These are phyloP conservation scores for Haberlea rhodopensis DNA, from an alignment of 257 asterid species.

Conservation along the genomic window DNA sequence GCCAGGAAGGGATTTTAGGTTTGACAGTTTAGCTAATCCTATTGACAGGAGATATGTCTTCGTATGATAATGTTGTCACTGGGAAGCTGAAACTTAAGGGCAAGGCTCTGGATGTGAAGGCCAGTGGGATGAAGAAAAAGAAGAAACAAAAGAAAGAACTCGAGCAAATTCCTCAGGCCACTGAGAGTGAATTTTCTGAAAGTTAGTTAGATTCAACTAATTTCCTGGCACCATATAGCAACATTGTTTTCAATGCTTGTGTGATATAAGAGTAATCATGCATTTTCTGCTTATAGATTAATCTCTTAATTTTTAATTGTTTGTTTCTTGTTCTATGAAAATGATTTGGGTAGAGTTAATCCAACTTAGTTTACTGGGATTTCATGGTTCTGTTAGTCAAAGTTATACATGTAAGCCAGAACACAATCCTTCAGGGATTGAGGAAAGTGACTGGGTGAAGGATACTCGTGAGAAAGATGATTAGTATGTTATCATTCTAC, in stretches of 20 bases:
- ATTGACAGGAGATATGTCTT: conserved; percentile 56
- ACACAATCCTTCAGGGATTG: neutral
- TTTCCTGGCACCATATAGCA: neutral
- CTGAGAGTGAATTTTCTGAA: conserved; percentile 36
- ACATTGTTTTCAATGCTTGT: neutral
- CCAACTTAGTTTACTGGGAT: neutral
- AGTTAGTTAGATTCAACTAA: conserved; percentile 15
- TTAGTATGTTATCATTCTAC: neutral
- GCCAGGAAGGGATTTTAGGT: neutral
- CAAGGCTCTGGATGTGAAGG: conserved; percentile 85
- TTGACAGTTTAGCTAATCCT: neutral
- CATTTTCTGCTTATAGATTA: neutral
- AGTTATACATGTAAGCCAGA: neutral
- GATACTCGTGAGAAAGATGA: neutral
- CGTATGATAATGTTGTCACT: conserved; percentile 74
- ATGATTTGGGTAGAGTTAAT: neutral
- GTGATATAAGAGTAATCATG: neutral
- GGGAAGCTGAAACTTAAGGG: conserved; percentile 96
- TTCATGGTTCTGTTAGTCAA: neutral
- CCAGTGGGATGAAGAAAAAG: conserved; percentile 65
- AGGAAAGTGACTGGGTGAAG: neutral
- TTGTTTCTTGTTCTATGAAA: too few species aligned
- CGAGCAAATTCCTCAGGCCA: conserved; percentile 40
- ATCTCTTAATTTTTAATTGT: too few species aligned
- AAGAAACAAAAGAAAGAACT: conserved; percentile 60